phyloP scores from a whole-genome alignment of 768 basidiomycete genomes.

The Tylopilus felleus region DNA sequence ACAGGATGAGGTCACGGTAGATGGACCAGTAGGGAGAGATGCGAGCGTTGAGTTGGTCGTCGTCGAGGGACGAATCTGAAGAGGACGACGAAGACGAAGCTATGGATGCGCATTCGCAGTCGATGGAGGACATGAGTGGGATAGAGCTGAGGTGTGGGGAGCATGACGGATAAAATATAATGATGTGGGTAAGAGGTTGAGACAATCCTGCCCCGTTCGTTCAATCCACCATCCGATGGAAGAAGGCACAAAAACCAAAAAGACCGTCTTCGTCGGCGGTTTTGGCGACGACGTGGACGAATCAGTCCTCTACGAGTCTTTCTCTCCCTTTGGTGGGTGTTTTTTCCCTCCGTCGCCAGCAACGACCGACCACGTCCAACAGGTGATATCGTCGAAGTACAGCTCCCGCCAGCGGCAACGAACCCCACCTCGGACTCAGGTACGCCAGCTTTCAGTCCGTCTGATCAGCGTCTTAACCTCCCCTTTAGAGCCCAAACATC shows the following conservation, averaged over 20 bases:
- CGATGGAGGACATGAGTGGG: conserved; percentile 45
- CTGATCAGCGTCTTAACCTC: conserved; percentile 3
- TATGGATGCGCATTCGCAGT: conserved; percentile 22
- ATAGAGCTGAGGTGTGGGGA: neutral
- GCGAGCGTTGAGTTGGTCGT: conserved; percentile 52
- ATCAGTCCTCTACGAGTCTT: conserved; percentile 66
- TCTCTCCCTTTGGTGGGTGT: conserved; percentile 80
- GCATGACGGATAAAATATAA: neutral
- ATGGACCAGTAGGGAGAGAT: conserved; percentile 59
- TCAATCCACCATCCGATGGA: conserved; percentile 47
- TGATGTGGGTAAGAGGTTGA: neutral
- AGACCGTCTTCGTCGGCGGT: conserved; percentile 82
- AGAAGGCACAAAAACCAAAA: conserved; percentile 80
- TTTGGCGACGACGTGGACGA: conserved; percentile 85
- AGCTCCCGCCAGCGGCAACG: conserved; percentile 76
- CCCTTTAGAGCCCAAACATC: conserved; percentile 66
- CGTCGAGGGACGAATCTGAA: conserved; percentile 52
- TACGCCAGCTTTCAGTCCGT: conserved; percentile 18
- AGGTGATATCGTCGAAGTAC: conserved; percentile 94
- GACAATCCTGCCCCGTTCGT: conserved; percentile 11
- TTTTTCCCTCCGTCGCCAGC: neutral
- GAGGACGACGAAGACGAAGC: conserved; percentile 41
- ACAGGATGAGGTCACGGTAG: conserved; percentile 46
- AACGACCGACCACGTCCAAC: conserved; percentile 7
- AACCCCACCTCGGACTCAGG: conserved; percentile 64